Conservation (phyloP, 2,329 filamentous ascomycete genomes). For the Juglanconis sp. region DNA sequence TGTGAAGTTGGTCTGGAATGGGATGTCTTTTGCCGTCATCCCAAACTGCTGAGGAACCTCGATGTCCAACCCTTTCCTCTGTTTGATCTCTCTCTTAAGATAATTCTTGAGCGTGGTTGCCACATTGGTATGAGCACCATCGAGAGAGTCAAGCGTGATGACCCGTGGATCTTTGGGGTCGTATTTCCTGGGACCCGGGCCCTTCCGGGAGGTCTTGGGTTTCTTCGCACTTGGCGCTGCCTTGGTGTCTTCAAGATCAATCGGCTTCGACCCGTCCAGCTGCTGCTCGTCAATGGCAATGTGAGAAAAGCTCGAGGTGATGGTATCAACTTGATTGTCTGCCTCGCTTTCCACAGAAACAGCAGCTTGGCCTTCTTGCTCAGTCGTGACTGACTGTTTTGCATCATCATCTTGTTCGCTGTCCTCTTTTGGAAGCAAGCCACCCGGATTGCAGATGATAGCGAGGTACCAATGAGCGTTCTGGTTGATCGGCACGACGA, state of each 20-base stretch:
- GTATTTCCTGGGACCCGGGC: slow-evolving; percentile 35
- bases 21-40: slow-evolving; percentile 72
- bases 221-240: slow-evolving; percentile 7
- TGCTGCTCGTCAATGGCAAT: slow-evolving; percentile 7
- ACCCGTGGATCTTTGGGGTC: slow-evolving; percentile 63
- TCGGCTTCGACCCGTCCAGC: not conserved
- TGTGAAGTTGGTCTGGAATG: slow-evolving; percentile 76
- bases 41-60: slow-evolving; percentile 34
- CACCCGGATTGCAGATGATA: slow-evolving; percentile 85
- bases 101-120: slow-evolving; percentile 72
- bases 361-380: not conserved
- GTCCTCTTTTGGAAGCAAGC: slow-evolving; percentile 41
- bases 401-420: not conserved
- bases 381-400: not conserved
- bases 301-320: slow-evolving; percentile 3
- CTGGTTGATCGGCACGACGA: slow-evolving; percentile 90
- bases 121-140: slow-evolving; percentile 59
- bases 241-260: not conserved
- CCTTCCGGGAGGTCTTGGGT: slow-evolving; percentile 26
- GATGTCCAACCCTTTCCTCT: slow-evolving; percentile 50
- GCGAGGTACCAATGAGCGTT: slow-evolving; percentile 88
- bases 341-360: not conserved
- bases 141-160: slow-evolving; percentile 84
- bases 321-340: slow-evolving; percentile 13
- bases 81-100: slow-evolving; percentile 67